phyloP scores from a whole-genome alignment of 768 basidiomycete genomes.

The Mycena epipterygia region DNA sequence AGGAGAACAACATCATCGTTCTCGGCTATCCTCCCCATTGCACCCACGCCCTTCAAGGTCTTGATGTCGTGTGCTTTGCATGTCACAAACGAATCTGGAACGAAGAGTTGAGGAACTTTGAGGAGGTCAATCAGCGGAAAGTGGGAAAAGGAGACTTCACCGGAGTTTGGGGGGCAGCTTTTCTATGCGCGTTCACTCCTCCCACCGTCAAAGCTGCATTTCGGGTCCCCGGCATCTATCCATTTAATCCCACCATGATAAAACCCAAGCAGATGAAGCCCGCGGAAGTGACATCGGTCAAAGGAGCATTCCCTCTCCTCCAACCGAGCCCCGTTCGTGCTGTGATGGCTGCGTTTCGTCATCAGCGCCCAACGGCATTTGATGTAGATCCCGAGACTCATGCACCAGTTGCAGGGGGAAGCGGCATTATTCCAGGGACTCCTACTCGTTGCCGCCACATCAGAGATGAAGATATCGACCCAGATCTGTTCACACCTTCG shows the following conservation, averaged over 20 bases:
- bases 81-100: background rate
- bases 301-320: conserved; percentile 20
- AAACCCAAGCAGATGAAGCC: conserved; percentile 40
- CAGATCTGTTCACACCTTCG: conserved; percentile 37
- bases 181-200: conserved; percentile 31
- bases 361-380: background rate
- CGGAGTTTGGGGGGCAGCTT: conserved; percentile 35
- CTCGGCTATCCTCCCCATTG: too few species aligned
- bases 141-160: conserved; percentile 48
- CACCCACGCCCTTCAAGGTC: too few species aligned
- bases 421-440: background rate
- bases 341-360: conserved; percentile 28
- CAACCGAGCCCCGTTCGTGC: conserved; percentile 32
- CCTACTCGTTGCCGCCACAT: background rate
- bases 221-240: conserved; percentile 40
- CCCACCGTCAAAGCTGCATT: conserved; percentile 42
- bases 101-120: conserved; percentile 32
- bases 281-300: conserved; percentile 38
- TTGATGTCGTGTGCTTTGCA: conserved; percentile 1
- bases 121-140: conserved; percentile 34
- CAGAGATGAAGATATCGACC: conserved; percentile 30
- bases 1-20: conserved; percentile 13
- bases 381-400: background rate
- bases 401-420: background rate
- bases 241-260: conserved; percentile 41